Base-by-base conservation (phyloP, 2,329 filamentous ascomycete species). In the Verticillium zaregamsianum region DNA sequence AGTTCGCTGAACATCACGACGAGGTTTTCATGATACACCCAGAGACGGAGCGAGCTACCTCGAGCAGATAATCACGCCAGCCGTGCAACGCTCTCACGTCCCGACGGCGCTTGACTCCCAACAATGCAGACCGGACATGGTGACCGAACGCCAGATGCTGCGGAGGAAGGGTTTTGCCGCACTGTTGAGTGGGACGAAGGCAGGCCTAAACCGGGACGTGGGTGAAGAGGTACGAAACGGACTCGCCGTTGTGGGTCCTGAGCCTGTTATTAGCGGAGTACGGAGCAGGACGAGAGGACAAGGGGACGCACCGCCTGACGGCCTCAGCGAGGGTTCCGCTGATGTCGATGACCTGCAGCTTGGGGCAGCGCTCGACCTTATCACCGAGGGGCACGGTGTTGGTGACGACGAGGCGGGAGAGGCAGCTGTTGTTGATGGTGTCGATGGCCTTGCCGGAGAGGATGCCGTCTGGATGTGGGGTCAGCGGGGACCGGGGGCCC, bases 281-380 rank as follows among this genome's bases (percentile, higher is more conserved):
- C 25, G 58, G 20, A 20, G 23, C 17, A 15, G 23, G 37, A 6
- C 15, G 20, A 23, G 40, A 12, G 25, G 20, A 25, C 7, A n/a
- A 14, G 31, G 58, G 40, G 31, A 54, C 28, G 31, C 23, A 59
- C 58, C 64, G 75, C 49, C 84, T 76, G 49, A 73, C 55, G 71
- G 79, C 78, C 75, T 84, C 88, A n/a, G 87, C 88, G 62, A 91
- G 79, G 39, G 93, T 97, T 52, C 91, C 90, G 70, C 90, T 92
- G 69, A 97, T 92, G 76, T 97, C 93, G 73, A 97, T 96, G 61
- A 93, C 93, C 76, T 93, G 89, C 66, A 97, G 86, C 76, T 91
- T 90, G 62, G 87, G 83, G 77, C 93, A 96, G 52, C 83, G 77
- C 71, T 89, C 86, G 73, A 90, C 89, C 82, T 96, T 94, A 73